These are phyloP conservation scores for Colletotrichum acutatum DNA, from an alignment of 2,329 filamentous ascomycete genomes.

Conservation along the genomic window DNA sequence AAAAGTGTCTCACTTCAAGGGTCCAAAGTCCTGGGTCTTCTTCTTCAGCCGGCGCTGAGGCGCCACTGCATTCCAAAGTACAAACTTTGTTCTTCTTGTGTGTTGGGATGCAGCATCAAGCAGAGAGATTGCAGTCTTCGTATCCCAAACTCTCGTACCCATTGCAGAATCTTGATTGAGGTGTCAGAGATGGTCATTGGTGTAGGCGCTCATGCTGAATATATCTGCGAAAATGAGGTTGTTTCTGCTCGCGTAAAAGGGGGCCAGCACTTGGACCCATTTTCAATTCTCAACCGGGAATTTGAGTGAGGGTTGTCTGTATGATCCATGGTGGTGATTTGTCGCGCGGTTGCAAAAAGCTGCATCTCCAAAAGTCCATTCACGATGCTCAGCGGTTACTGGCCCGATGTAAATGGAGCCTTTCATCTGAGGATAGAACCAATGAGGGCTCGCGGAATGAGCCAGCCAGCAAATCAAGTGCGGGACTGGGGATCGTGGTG, in stretches of 20 bases:
- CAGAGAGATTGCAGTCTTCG: constrained; percentile 1
- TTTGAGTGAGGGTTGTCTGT: background rate
- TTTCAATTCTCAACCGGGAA: background rate
- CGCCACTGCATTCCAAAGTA: background rate
- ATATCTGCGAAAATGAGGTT: background rate
- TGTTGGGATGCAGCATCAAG: background rate
- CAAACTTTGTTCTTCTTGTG: background rate
- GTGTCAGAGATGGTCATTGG: background rate
- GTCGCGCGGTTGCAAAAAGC: constrained; percentile 34
- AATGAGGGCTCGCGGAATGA: background rate
- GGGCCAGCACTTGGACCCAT: background rate
- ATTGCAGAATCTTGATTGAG: background rate
- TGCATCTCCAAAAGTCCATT: constrained; percentile 27
- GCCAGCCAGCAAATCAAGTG: constrained; percentile 25
- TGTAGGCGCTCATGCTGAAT: background rate
- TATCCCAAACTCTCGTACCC: background rate
- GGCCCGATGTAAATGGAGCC: constrained; percentile 22
- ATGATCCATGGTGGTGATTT: constrained; percentile 5
- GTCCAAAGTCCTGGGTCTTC: background rate
- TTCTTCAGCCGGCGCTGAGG: background rate
- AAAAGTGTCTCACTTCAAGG: background rate
- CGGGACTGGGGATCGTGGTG: background rate
- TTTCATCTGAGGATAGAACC: background rate
- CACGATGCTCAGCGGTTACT: constrained; percentile 33
- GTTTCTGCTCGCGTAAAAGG: background rate